Evolutionary conservation across 129 eudicot genomes (phyloP), one percentile per base, ranked within the genome.

Genomic region (Arctium minus): DNA sequence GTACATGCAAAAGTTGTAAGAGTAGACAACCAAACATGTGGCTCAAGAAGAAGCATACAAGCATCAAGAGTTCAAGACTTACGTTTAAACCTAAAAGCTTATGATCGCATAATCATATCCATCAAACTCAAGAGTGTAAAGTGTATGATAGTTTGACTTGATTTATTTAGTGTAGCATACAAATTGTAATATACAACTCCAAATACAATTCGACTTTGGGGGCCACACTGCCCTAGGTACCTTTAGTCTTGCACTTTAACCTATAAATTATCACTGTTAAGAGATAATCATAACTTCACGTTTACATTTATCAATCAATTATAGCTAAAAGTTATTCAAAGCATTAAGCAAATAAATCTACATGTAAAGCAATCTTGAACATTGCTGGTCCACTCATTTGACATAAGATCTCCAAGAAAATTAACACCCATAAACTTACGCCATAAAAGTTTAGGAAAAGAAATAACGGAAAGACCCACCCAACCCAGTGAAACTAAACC

Each of bases 71-170:
- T 73, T 60, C 76, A 72, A 22, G 74, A 27, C 33, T 65, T 65
- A 60, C 56, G 79, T 60, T 30, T 44, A 81, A 56, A 53, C 11
- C 37, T 72, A 50, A 50, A 22, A 17, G 77, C 77, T 70, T 32
- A 69, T 69, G 76, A 69, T 17, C 46, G 35, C 56, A 77, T 60
- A 77, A 56, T 60, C 80, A 60, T 32, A 77, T 77, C 31, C 80
- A 53, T 15, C 30, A 68, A 18, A 35, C 68, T 60, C 53, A 60
- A 18, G 37, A 67, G 12, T 22, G 38, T 17, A 67, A 78, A 65
- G 13, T 37, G 40, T 38, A 38, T 38, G 40, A 38, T 38, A 38
- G 5, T 22, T 36, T 78, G 11, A 11, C 48, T 22, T 56, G 11
- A 65, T 2, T n/a, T 42, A 39, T 37, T 42, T 78, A 27, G 74